Percentiles rank a stretch among this genome's conserved stretches.
Evolutionary conservation across 1,139 yeast genomes (phyloP).

Genomic region (Hanseniaspora sp.): DNA sequence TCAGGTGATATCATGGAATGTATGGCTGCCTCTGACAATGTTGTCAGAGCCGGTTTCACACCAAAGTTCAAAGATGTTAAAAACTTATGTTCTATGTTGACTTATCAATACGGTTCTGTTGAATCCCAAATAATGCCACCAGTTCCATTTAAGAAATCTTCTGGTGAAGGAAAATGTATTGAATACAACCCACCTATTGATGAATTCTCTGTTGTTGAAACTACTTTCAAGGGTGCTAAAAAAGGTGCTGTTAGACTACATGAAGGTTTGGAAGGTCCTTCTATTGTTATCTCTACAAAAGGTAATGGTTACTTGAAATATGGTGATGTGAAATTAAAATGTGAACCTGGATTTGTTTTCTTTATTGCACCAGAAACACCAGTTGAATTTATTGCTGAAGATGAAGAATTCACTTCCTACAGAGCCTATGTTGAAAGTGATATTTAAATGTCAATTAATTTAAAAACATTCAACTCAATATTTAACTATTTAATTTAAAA

Average conservation of each 20-base stretch:
- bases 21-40: conserved; percentile 98
- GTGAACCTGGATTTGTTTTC: conserved; percentile 63
- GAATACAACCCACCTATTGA: conserved; percentile 93
- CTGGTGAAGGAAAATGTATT: conserved; percentile 55
- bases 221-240: conserved; percentile 40
- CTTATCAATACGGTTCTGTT: conserved; percentile 79
- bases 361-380: conserved; percentile 72
- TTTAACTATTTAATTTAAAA: conserved; percentile 3
- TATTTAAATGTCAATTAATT: not conserved
- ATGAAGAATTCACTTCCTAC: conserved; percentile 57
- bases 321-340: conserved; percentile 36
- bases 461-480: not conserved
- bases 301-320: conserved; percentile 58
- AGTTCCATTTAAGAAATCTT: conserved; percentile 47
- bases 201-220: conserved; percentile 84
- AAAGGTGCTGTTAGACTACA: conserved; percentile 35
- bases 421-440: conserved; percentile 76
- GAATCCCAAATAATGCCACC: conserved; percentile 86
- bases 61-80: conserved; percentile 95
- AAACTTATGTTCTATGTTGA: conserved; percentile 79
- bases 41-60: conserved; percentile 95
- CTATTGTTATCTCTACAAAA: conserved; percentile 70
- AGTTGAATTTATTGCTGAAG: conserved; percentile 46
- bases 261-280: conserved; percentile 69
- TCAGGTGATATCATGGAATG: conserved; percentile 96